These are phyloP conservation scores for Phaeophleospora eucalypticola DNA, from an alignment of 2,329 filamentous ascomycete genomes.

Conservation along the genomic window DNA sequence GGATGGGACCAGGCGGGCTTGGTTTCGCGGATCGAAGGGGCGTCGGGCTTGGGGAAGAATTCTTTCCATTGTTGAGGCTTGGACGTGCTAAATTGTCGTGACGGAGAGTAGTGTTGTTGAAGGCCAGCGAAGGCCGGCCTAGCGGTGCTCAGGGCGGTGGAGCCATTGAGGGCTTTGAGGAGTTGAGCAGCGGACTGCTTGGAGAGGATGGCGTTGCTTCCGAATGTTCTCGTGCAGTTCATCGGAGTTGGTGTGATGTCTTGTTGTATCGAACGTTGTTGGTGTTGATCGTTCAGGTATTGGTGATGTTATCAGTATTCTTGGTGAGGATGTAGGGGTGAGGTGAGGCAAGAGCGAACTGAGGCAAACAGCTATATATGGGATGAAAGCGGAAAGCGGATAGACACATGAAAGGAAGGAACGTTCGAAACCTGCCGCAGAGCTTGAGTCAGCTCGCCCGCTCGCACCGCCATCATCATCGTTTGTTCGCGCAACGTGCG, in stretches of 20 bases:
- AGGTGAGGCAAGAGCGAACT: constrained; percentile 1
- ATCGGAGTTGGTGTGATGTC: constrained; percentile 13
- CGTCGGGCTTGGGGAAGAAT: constrained; percentile 45
- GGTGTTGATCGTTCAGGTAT: background rate
- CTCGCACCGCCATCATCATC: too few species aligned
- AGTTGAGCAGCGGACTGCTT: constrained; percentile 37
- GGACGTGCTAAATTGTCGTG: constrained; percentile 41
- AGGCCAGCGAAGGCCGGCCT: constrained; percentile 34
- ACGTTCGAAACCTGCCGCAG: background rate
- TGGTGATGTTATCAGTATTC: too few species aligned
- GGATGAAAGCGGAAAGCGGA: constrained; percentile 1
- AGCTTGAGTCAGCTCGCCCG: background rate
- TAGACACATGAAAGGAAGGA: background rate
- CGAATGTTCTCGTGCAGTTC: constrained; percentile 26
- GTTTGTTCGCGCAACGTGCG: background rate
- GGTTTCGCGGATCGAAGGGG: constrained; percentile 43
- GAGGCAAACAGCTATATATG: constrained; percentile 6
- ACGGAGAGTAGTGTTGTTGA: constrained; percentile 24
- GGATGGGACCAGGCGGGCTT: constrained; percentile 49
- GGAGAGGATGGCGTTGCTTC: constrained; percentile 29
- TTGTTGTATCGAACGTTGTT: background rate
- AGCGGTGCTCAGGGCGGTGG: constrained; percentile 21
- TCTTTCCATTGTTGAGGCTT: constrained; percentile 36
- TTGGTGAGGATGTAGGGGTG: background rate
- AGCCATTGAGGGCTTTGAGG: constrained; percentile 36